Conservation (phyloP, 1,284 basidiomycete species). For the Sanghuangporus sanghuang region DNA sequence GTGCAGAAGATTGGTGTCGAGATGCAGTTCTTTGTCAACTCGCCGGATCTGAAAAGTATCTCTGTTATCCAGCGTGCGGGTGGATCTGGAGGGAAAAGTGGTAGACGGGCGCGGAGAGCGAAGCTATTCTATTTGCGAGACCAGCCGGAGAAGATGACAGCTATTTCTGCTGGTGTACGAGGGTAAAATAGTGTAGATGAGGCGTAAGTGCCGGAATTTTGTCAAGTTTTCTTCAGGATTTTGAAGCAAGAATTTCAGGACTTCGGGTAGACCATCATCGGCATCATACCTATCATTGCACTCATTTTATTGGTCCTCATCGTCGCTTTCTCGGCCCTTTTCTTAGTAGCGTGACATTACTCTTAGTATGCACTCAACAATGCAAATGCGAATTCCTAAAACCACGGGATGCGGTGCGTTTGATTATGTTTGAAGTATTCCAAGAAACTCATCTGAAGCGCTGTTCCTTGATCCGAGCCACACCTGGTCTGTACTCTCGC, state of each 20-base stretch:
- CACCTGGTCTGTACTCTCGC: no score
- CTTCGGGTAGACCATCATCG: background rate
- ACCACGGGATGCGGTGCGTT: no score
- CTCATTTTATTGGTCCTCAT: background rate
- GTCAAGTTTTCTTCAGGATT: background rate
- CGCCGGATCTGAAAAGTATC: constrained; percentile 83
- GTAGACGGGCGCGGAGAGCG: constrained; percentile 58
- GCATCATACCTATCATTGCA: background rate
- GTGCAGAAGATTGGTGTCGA: constrained; percentile 87
- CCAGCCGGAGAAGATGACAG: constrained; percentile 76
- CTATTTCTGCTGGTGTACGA: constrained; percentile 55
- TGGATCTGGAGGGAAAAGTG: constrained; percentile 39
- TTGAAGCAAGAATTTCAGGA: background rate
- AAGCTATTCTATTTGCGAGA: constrained; percentile 77
- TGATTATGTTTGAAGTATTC: no score
- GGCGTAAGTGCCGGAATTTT: background rate
- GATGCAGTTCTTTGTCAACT: constrained; percentile 82
- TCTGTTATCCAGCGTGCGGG: constrained; percentile 61
- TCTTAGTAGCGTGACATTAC: no score
- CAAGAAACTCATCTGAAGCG: no score
- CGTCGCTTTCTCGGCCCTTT: background rate
- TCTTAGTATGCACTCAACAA: no score
- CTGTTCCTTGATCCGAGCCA: no score
- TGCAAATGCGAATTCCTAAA: no score
- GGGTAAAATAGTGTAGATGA: constrained; percentile 15